These are phyloP conservation scores for Macrophomina phaseolina DNA, from an alignment of 2,329 filamentous ascomycete genomes.

Conservation along the genomic window DNA sequence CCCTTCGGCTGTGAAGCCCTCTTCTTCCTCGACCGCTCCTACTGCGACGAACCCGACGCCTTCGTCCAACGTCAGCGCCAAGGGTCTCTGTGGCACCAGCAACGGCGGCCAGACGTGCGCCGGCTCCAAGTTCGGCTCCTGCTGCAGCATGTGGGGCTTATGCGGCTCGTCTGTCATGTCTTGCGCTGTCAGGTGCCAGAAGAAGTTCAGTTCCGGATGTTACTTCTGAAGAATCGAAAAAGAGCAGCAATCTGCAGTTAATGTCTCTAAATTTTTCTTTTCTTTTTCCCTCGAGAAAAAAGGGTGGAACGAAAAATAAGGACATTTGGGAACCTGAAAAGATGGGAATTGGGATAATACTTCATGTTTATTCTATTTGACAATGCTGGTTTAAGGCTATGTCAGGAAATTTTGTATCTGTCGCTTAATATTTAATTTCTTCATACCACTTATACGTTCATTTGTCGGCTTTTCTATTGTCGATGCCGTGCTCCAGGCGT, in stretches of 20 bases:
- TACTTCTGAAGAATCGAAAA: conserved; percentile 15
- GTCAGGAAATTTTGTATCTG: not conserved
- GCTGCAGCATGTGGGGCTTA: conserved; percentile 36
- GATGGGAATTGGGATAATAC: not conserved
- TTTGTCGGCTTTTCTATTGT: no score
- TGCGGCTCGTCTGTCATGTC: conserved; percentile 37
- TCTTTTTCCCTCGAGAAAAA: not conserved
- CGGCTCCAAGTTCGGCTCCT: conserved; percentile 30
- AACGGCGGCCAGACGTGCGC: conserved; percentile 30
- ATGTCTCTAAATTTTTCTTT: not conserved
- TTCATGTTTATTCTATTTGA: not conserved
- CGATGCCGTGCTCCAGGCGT: no score
- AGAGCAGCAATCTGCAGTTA: no score
- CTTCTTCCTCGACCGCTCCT: conserved; percentile 28
- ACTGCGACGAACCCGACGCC: conserved; percentile 31
- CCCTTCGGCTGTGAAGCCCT: conserved; percentile 23
- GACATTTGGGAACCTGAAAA: not conserved
- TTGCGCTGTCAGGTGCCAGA: conserved; percentile 43
- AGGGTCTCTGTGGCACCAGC: conserved; percentile 35
- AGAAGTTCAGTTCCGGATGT: conserved; percentile 39
- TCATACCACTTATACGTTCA: not conserved
- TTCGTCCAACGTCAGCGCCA: conserved; percentile 31
- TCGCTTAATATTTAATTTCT: not conserved
- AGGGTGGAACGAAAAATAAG: not conserved
- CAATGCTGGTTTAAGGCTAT: not conserved